A percentile compares a stretch with the other conserved stretches of the same genome.
Conservation (phyloP, 192 early-diverging fungal species). For the Coemansia aciculifera region DNA sequence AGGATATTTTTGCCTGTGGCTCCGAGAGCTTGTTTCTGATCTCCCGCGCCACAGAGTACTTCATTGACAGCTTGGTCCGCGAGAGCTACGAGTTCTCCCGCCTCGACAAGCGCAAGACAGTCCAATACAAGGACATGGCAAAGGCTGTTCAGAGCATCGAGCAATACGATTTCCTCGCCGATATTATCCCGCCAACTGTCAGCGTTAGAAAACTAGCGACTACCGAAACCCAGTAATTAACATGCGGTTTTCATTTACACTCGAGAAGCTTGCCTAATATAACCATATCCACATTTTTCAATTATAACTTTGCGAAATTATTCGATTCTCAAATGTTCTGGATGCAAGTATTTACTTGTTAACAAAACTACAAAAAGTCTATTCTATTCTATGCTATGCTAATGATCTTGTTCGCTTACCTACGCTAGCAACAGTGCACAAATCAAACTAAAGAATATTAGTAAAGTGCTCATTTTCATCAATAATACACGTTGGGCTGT, state of each 20-base stretch:
- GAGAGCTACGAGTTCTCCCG: conserved; percentile 64
- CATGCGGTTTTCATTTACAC: too few species aligned
- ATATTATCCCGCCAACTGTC: conserved; percentile 46
- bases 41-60: conserved; percentile 68
- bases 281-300: neutral
- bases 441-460: neutral
- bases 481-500: neutral
- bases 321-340: neutral
- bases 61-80: conserved; percentile 65
- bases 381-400: neutral
- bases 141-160: conserved; percentile 57
- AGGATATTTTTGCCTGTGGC: conserved; percentile 67
- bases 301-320: neutral
- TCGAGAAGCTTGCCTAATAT: too few species aligned
- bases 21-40: conserved; percentile 69
- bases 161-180: conserved; percentile 51
- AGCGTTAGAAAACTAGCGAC: conserved; percentile 18
- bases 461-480: neutral
- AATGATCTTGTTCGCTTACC: neutral
- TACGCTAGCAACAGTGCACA: neutral
- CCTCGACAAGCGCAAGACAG: conserved; percentile 69
- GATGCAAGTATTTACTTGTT: neutral
- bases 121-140: conserved; percentile 73
- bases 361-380: neutral
- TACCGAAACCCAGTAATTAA: neutral